A percentile compares a stretch with the other conserved stretches of the same genome.
Conservation (phyloP, 2,329 filamentous ascomycete species). For the Xylariales sp. region DNA sequence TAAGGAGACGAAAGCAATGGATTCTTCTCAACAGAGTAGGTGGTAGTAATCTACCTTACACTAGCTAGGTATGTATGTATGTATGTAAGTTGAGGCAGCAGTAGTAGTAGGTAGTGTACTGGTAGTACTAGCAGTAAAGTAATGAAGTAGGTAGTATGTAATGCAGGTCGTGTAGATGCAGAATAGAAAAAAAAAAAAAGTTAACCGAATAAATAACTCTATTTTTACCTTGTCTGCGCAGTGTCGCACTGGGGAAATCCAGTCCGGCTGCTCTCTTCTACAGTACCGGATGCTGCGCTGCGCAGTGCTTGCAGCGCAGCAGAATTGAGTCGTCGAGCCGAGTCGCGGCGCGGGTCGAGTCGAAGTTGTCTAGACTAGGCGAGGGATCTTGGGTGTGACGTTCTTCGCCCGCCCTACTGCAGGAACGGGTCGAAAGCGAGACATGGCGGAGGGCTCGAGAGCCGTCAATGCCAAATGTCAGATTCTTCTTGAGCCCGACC, state of each 20-base stretch:
- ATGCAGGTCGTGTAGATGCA: background rate
- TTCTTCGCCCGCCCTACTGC: constrained; percentile 46
- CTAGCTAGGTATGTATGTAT: too few relatives aligned
- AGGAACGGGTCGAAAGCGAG: constrained; percentile 46
- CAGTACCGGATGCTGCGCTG: constrained; percentile 17
- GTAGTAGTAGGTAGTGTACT: background rate
- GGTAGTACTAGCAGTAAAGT: too few relatives aligned
- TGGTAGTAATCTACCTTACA: constrained; percentile 7
- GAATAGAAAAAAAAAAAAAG: too few relatives aligned
- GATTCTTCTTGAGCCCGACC: constrained; percentile 27
- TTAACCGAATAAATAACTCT: constrained; percentile 27
- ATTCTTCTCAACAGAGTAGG: constrained; percentile 26
- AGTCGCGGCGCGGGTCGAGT: too few relatives aligned
- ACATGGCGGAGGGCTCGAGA: constrained; percentile 31
- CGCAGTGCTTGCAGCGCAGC: constrained; percentile 15
- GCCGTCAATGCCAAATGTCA: constrained; percentile 13
- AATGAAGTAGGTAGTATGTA: too few relatives aligned
- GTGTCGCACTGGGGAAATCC: background rate
- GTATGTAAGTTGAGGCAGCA: background rate
- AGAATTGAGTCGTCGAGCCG: too few relatives aligned
- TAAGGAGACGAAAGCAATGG: constrained; percentile 28
- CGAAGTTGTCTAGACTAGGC: constrained; percentile 9
- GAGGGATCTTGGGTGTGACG: constrained; percentile 36
- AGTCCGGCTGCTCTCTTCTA: background rate
- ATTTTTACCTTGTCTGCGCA: constrained; percentile 26